These are phyloP conservation scores for Debaryomyces robertsiae DNA, from an alignment of 1,139 yeast species.

Conservation along the genomic window DNA sequence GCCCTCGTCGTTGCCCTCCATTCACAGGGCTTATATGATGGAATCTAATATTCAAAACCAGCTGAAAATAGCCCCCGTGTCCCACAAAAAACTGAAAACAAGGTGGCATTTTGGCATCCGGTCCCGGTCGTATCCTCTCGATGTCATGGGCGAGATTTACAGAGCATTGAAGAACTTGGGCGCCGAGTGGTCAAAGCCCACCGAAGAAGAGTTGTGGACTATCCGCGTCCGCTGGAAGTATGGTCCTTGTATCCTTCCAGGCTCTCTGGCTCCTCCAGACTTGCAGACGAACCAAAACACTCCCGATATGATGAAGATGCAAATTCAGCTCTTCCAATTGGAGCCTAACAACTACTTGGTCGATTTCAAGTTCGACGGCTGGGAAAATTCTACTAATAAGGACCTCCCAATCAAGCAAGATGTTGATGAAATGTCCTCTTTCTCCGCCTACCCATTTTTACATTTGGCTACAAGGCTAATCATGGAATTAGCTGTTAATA, in stretches of 20 bases:
- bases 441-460: conserved; percentile 92
- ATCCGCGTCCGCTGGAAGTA: conserved; percentile 96
- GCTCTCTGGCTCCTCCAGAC: conserved; percentile 10
- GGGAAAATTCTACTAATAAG: conserved; percentile 56
- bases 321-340: conserved; percentile 90
- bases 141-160: conserved; percentile 98
- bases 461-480: conserved; percentile 90
- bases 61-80: conserved; percentile 69
- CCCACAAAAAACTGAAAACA: conserved; percentile 84
- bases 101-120: conserved; percentile 99
- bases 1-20: conserved; percentile 92
- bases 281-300: conserved; percentile 28
- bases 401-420: conserved; percentile 30
- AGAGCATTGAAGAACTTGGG: conserved; percentile 91
- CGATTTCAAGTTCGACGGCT: conserved; percentile 97
- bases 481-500: conserved; percentile 94
- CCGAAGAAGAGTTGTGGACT: conserved; percentile 94
- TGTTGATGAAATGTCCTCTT: conserved; percentile 76
- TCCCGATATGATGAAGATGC: conserved; percentile 94
- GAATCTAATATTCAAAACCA: conserved; percentile 44
- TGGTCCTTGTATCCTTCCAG: conserved; percentile 41
- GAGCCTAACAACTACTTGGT: conserved; percentile 96
- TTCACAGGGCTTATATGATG: conserved; percentile 91
- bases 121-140: conserved; percentile 93
- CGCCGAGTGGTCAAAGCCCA: conserved; percentile 96